phyloP scores from a whole-genome alignment of 495 filamentous ascomycete species.

The Staphylotrichum tortipilum region DNA sequence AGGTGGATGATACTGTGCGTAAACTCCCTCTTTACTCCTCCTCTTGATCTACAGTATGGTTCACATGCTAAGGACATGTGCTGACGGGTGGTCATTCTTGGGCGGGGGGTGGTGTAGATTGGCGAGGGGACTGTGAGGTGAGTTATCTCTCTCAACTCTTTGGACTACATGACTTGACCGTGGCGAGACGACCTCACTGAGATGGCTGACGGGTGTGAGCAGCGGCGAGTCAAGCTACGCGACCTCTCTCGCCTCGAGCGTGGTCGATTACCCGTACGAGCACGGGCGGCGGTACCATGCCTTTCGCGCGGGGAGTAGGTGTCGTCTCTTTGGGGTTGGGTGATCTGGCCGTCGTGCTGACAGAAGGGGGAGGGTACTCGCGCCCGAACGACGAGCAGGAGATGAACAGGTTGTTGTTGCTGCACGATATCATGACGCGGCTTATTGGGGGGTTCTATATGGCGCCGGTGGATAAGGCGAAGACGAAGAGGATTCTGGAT shows the following conservation, averaged over 20 bases:
- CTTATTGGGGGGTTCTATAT: constrained; percentile 8
- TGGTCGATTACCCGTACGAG: constrained; percentile 20
- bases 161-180: too few relatives aligned
- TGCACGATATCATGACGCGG: constrained; percentile 8
- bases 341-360: too few relatives aligned
- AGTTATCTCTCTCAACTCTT: too few relatives aligned
- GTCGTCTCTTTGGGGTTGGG: not conserved
- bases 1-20: too few relatives aligned
- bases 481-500: constrained; percentile 39
- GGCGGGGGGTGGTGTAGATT: too few relatives aligned
- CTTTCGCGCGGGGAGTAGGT: constrained; percentile 16
- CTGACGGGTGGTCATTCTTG: too few relatives aligned
- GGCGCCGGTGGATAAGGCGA: constrained; percentile 10
- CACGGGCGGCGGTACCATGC: constrained; percentile 26
- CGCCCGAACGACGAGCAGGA: constrained; percentile 22
- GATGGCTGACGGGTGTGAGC: not conserved
- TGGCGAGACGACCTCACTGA: too few relatives aligned
- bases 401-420: constrained; percentile 7
- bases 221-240: constrained; percentile 3
- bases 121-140: too few relatives aligned
- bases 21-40: too few relatives aligned
- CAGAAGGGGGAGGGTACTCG: constrained; percentile 20
- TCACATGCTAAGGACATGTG: too few relatives aligned
- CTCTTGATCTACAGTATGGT: too few relatives aligned
- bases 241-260: constrained; percentile 21